Base-by-base conservation (phyloP, 441 rosid species). In the Daphne laureola region DNA sequence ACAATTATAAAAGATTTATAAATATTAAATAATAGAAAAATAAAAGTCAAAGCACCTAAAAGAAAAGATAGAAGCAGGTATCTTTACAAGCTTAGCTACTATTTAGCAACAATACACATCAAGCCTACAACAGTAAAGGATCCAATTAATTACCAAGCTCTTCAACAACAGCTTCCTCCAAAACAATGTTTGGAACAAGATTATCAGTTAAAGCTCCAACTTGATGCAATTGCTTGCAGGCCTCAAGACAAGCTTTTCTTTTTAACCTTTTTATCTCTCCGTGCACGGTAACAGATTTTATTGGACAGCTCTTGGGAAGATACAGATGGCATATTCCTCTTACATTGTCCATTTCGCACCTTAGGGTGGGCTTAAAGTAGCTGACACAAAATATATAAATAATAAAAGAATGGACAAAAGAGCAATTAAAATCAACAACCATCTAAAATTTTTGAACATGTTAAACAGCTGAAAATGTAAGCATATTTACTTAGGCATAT, bases 361-460 rank as follows among this genome's bases (percentile, higher is more conserved):
- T 81, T 1, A 90, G 99, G 60, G 77, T 49, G 31, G 96, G 96
- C 75, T 82, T 87, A 59, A 87, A 90, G 61, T 94, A 94, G 44
- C 97, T 94, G 66, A 31, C 11, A 31, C 4, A 31, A 31, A 2
- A 8, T 31, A 31, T 8, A 31, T 43, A 54, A 26, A 8, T 46
- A 66, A 53, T 43, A 51, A 18, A 35, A 61, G 38, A 27, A 36
- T 17, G 35, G 41, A 66, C 17, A 43, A 56, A 12, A 26, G 47
- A 17, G 48, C n/a, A 63, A 31, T 31, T 31, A 31, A 48, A 54
- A 42, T 14, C n/a, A 13, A 13, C 14, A 51, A 41, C n/a, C 14
- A 17, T 4, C 16, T 18, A 44, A 8, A 57, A 59, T 47, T 48
- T 35, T 46, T 38, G 12, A 40, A 5, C 2, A 0, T 51, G 42